Conservation (phyloP, 2,329 filamentous ascomycete species). For the Bipolaris sorokiniana region DNA sequence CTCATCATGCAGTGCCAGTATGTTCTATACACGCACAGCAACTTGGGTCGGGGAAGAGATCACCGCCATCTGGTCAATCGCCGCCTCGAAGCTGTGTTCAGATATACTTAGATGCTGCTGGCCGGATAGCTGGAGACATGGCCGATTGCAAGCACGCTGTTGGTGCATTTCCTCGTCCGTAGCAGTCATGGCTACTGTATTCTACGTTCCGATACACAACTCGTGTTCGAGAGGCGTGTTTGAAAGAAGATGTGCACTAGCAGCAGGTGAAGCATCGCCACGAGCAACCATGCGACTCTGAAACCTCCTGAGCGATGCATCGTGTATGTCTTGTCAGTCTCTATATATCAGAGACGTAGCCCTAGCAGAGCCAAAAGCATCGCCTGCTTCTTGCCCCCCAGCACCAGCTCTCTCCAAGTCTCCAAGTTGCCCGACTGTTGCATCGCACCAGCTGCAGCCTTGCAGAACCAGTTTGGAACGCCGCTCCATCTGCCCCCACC, state of each 20-base stretch:
- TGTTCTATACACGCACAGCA: not conserved
- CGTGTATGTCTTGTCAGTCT: slow-evolving; percentile 6
- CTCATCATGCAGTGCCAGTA: not conserved
- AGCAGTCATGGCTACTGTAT: not conserved
- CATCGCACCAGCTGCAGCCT: slow-evolving; percentile 14
- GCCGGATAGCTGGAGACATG: not conserved
- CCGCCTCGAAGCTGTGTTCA: not conserved
- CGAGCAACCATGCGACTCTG: slow-evolving; percentile 20
- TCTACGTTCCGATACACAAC: slow-evolving; percentile 3
- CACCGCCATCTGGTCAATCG: not conserved
- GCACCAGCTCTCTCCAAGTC: not conserved
- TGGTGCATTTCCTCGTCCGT: not conserved
- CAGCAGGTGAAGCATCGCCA: slow-evolving; percentile 32
- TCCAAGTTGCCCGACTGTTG: not conserved
- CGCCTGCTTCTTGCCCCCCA: not conserved
- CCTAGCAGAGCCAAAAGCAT: not conserved
- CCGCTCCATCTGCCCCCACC: slow-evolving; percentile 29
- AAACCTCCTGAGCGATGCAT: slow-evolving; percentile 31
- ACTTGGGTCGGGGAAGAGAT: not conserved
- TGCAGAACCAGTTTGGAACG: slow-evolving; percentile 28
- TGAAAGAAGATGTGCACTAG: slow-evolving; percentile 21
- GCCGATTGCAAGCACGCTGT: not conserved
- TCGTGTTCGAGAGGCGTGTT: slow-evolving; percentile 11
- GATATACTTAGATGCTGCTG: not conserved
- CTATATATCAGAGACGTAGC: slow-evolving; percentile 3